Percentiles rank a stretch among this genome's conserved stretches.
Conservation (phyloP, 192 early-diverging fungal species). For the Entomortierella beljakovae region DNA sequence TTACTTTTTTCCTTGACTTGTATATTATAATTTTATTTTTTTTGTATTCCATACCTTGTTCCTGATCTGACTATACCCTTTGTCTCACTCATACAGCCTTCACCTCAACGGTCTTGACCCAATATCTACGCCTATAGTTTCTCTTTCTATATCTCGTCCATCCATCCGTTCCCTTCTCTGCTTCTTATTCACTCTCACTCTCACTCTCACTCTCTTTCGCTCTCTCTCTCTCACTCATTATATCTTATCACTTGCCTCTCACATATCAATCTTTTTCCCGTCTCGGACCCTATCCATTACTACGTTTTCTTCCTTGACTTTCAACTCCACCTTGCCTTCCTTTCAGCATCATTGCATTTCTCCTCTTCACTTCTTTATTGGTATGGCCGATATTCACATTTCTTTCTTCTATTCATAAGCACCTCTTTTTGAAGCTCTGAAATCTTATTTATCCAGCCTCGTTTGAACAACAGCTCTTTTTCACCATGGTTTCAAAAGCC, state of each 20-base stretch:
- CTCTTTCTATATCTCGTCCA: neutral
- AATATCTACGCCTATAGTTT: too few relatives aligned
- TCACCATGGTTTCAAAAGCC: conserved; percentile 47
- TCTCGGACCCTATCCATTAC: neutral
- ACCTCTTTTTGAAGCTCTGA: neutral
- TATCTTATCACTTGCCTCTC: neutral
- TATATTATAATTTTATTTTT: neutral
- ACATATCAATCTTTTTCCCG: neutral
- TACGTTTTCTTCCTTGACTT: neutral
- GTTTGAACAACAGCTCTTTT: neutral
- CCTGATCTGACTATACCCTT: neutral
- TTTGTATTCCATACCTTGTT: neutral
- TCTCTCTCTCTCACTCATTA: neutral
- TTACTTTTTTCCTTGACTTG: neutral
- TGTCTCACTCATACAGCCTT: neutral
- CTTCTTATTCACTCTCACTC: neutral
- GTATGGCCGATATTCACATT: too few relatives aligned
- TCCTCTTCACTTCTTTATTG: neutral
- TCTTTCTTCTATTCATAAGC: neutral
- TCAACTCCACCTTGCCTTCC: neutral
- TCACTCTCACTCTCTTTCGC: neutral
- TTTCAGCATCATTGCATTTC: neutral
- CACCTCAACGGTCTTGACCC: neutral
- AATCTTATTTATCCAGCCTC: neutral
- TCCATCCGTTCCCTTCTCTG: neutral